Base-by-base conservation (phyloP, 371 early-diverging fungal species). In the Paraphysoderma sedebokerense region DNA sequence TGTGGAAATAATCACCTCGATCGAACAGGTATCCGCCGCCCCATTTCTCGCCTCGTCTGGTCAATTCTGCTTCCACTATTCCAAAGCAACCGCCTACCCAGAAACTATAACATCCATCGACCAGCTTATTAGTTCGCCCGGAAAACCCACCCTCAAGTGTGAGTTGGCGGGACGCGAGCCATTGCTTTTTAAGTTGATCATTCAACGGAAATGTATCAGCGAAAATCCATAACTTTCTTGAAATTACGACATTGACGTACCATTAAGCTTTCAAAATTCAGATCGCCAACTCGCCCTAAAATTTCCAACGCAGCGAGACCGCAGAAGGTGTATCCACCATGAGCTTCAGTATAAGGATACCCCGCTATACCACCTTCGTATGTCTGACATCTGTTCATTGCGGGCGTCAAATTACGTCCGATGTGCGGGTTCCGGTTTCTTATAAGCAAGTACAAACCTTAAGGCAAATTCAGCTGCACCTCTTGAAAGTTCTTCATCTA, bases 81-180 rank as follows among this genome's bases (percentile, higher is more conserved):
- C 28, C 2, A 53, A 45, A 17, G 46, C 54, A 24, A 77, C 82
- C 93, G 15, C 92, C 95, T 23, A 85, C 76, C 98, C 98, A 98
- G 60, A 87, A 91, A 0, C 91, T 82, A 60, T 98, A 98, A 57
- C 98, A 98, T 0, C 92, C 93, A 61, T 98, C 98, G 0, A 95
- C 96, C 1, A 93, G 68, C 57, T 98, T 98, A 63, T 98, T 96
- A 2, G 89, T 82, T 35, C 98, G 70, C 13, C 98, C 98, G 48
- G 84, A 87, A 50, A 95, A 96, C 12, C 98, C 98, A 26, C 96
- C 95, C 63, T 91, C 92, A 23, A 88, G 48, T 15, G 55, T 55
- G 86, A 95, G 81, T 60, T 97, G 97, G 29, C 89, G 65, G 9
- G n/a, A n/a, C n/a, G n/a, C n/a, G n/a, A n/a, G n/a, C n/a, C n/a